Evolutionary conservation across 345 rosid genomes (phyloP).

Genomic region (Balakata baccata): DNA sequence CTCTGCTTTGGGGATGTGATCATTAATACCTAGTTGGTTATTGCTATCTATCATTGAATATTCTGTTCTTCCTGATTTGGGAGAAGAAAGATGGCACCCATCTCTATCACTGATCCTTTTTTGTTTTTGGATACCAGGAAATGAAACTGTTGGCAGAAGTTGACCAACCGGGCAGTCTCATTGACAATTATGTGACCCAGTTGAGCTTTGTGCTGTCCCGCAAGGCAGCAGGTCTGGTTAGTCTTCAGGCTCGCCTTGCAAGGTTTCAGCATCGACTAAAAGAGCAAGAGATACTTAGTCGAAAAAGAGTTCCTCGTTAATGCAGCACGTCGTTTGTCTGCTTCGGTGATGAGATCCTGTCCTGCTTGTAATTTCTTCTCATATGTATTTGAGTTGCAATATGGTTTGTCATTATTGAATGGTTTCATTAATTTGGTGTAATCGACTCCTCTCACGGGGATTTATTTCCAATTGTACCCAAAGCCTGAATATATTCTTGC

Average conservation of each 20-base stretch:
- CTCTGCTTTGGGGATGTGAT: not conserved
- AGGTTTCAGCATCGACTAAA: constrained; percentile 93
- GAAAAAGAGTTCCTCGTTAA: constrained; percentile 77
- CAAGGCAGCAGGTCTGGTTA: constrained; percentile 72
- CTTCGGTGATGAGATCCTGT: constrained; percentile 5
- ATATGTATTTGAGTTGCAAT: not conserved
- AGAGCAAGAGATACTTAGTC: constrained; percentile 87
- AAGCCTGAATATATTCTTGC: constrained; percentile 3
- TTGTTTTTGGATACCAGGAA: constrained; percentile 48
- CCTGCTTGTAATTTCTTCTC: constrained; percentile 25
- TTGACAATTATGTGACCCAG: constrained; percentile 86
- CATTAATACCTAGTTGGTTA: too few species aligned
- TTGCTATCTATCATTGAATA: not conserved
- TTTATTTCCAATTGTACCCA: not conserved
- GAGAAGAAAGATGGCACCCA: too few species aligned
- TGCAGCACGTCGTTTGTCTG: not conserved
- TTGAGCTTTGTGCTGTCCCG: constrained; percentile 89
- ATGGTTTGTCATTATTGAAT: not conserved
- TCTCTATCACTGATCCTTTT: not conserved
- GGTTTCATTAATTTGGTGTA: not conserved
- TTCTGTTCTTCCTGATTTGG: too few species aligned
- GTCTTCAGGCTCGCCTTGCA: constrained; percentile 92
- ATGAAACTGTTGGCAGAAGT: constrained; percentile 93
- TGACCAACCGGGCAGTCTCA: constrained; percentile 92
- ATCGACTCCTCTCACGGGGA: not conserved